Evolutionary conservation across 2,329 filamentous ascomycete species (phyloP), one percentile per base, ranked within the genome.

Genomic region (Apiospora arundinis): DNA sequence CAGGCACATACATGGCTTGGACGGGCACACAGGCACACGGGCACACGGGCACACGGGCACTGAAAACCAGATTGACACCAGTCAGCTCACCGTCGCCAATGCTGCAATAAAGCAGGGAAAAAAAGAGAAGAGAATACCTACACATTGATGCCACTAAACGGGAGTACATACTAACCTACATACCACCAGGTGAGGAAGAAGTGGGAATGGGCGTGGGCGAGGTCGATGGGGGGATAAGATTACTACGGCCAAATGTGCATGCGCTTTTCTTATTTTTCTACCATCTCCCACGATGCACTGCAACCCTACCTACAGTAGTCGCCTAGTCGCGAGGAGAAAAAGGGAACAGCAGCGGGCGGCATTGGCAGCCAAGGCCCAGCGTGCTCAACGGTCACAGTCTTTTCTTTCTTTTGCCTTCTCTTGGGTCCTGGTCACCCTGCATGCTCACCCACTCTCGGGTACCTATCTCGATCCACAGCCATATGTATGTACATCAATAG

Each of bases 331-430:
- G n/a, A 25, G n/a, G 8, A 14, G 11, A 28, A 28, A 28, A 28
- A 52, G 48, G 23, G 48, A 28, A 9, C 44, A 46, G 44, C 44
- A 46, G 32, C 32, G 32, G 32, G 44, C 16, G 14, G 44, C 48
- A 49, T 14, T 16, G 25, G 48, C 23, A 32, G 23, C 49, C 49
- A 56, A 16, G 48, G 48, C 48, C 48, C 11, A 25, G 48, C 48
- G n/a, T 63, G 56, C n/a, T 63, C 56, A 63, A 63, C 56, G 56
- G 56, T 63, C 56, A 60, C 52, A 63, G 32, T 28, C 49, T 28
- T 14, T 40, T 37, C 28, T 63, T 63, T 63, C 32, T 63, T 63
- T 63, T 40, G 32, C 56, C 32, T 63, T 40, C 56, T 40, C 32
- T 63, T n/a, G 52, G 52, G 52, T 60, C 56, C 40, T 63, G 28